Evolutionary conservation across 2,329 filamentous ascomycete species (phyloP).

Genomic region (Xylogone sp.): DNA sequence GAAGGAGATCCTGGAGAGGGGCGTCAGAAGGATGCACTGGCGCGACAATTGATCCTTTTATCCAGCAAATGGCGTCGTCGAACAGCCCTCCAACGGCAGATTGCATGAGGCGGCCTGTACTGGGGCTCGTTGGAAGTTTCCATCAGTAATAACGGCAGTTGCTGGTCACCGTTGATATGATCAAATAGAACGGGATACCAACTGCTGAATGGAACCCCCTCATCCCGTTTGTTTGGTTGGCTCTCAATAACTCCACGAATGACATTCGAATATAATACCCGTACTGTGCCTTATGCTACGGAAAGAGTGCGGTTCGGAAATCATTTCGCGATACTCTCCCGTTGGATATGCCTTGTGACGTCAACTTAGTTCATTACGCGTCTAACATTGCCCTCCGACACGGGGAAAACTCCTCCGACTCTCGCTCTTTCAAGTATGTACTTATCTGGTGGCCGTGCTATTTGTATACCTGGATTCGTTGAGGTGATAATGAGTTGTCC

Average conservation of each 20-base stretch:
- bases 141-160: background rate
- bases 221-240: background rate
- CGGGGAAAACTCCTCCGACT: too few species aligned
- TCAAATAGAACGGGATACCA: background rate
- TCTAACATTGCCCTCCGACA: too few species aligned
- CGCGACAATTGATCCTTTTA: background rate
- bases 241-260: background rate
- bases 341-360: too few species aligned
- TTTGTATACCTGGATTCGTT: too few species aligned
- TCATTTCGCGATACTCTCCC: background rate
- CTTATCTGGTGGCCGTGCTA: too few species aligned
- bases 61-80: background rate
- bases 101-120: background rate
- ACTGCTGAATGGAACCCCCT: background rate
- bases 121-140: background rate
- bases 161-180: too few species aligned
- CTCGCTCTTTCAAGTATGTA: too few species aligned
- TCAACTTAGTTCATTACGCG: too few species aligned
- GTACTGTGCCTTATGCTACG: background rate
- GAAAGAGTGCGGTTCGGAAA: background rate
- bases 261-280: too few species aligned
- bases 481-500: too few species aligned
- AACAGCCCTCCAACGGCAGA: background rate
- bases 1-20: background rate
- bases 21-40: too few species aligned